Evolutionary conservation across 805 yeast genomes (phyloP).

Genomic region (Kluyveromyces siamensis): DNA sequence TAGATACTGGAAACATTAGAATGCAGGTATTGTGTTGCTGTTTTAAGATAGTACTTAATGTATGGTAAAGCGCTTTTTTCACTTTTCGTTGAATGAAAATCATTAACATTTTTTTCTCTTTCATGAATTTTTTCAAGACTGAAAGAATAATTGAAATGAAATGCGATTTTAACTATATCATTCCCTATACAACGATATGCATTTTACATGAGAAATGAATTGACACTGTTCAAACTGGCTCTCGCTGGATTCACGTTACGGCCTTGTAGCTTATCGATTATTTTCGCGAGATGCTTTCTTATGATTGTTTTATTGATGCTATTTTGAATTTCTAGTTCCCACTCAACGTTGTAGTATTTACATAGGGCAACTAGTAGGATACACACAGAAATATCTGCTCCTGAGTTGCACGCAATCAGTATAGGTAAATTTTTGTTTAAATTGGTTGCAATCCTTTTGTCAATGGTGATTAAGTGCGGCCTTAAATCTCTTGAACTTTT

Average conservation of each 20-base stretch:
- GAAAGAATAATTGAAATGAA: neutral
- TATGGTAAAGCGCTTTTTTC: neutral
- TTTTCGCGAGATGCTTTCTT: slow-evolving; percentile 43
- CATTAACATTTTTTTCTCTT: too few species aligned
- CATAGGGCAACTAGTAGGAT: slow-evolving; percentile 47
- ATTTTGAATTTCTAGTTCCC: slow-evolving; percentile 24
- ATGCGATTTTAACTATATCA: neutral
- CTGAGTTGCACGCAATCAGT: slow-evolving; percentile 52
- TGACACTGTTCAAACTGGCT: slow-evolving; percentile 65
- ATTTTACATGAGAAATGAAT: slow-evolving; percentile 44
- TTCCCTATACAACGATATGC: neutral
- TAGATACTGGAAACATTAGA: neutral
- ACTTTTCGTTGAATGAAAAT: neutral
- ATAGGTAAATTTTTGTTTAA: slow-evolving; percentile 14
- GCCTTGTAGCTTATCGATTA: slow-evolving; percentile 33
- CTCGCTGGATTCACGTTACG: slow-evolving; percentile 67
- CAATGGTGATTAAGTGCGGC: slow-evolving; percentile 35
- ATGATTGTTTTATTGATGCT: slow-evolving; percentile 41
- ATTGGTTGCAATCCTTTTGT: slow-evolving; percentile 16
- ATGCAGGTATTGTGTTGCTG: neutral
- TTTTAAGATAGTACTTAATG: too few species aligned
- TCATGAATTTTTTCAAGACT: neutral
- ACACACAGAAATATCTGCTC: slow-evolving; percentile 59
- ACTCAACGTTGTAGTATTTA: slow-evolving; percentile 33
- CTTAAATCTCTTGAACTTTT: slow-evolving; percentile 61